Evolutionary conservation across 345 rosid genomes (phyloP).

Genomic region (Sisymbrium irio): DNA sequence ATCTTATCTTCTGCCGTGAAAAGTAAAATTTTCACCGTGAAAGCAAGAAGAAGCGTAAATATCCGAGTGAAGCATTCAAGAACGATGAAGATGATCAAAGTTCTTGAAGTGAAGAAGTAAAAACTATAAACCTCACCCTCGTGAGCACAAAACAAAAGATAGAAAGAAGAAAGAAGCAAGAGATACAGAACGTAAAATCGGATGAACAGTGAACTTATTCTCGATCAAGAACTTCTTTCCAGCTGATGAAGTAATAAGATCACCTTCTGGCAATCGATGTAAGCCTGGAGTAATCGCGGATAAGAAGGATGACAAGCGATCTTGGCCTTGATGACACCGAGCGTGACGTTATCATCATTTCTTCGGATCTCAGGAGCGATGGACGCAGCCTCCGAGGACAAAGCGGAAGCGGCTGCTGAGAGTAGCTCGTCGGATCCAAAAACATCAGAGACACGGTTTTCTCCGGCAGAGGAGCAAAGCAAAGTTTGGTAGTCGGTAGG

Average conservation of each 20-base stretch:
- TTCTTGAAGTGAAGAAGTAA: background rate
- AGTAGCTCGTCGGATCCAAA: conserved; percentile 70
- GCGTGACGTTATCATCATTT: conserved; percentile 42
- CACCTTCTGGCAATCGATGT: conserved; percentile 97
- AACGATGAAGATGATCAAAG: background rate
- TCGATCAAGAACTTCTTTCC: background rate
- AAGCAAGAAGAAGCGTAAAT: background rate
- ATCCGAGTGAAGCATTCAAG: background rate
- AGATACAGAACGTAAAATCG: conserved; percentile 8
- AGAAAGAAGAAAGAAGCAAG: background rate
- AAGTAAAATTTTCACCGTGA: background rate
- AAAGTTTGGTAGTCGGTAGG: conserved; percentile 53
- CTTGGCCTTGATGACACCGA: conserved; percentile 57
- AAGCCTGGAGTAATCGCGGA: conserved; percentile 80
- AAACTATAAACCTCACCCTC: background rate
- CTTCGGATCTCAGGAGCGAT: conserved; percentile 50
- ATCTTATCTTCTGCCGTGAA: background rate
- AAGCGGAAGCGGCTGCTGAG: conserved; percentile 56
- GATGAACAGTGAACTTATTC: background rate
- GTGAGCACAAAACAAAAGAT: background rate
- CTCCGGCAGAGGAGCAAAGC: conserved; percentile 50
- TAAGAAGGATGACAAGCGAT: conserved; percentile 89
- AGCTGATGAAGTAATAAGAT: background rate
- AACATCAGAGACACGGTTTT: conserved; percentile 34
- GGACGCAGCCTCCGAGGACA: conserved; percentile 71